Percentiles rank a stretch among this genome's conserved stretches.
phyloP scores from a whole-genome alignment of 1,139 yeast genomes.

The Saccharomyces hybrid region DNA sequence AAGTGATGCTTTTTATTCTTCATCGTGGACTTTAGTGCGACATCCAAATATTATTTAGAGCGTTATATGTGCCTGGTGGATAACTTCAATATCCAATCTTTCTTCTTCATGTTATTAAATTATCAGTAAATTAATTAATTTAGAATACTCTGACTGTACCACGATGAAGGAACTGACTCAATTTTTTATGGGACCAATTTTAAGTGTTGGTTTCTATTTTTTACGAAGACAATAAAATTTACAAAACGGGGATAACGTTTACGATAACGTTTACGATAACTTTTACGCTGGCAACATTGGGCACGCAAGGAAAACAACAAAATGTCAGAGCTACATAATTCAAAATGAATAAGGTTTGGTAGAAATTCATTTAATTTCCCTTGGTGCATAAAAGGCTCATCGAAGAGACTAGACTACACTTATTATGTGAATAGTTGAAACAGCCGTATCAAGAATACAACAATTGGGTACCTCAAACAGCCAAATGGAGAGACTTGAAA shows the following conservation, averaged over 20 bases:
- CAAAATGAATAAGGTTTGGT: background rate
- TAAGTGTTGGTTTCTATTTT: slow-evolving; percentile 1
- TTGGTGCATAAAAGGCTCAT: slow-evolving; percentile 1
- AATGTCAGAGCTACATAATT: background rate
- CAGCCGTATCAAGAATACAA: background rate
- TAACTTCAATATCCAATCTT: background rate
- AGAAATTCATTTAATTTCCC: background rate
- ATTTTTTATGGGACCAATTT: background rate
- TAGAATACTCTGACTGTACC: background rate
- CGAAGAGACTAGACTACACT: background rate
- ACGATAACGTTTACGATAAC: background rate
- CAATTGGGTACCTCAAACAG: slow-evolving; percentile 1
- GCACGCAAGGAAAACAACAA: background rate
- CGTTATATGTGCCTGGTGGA: background rate
- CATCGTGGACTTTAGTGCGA: background rate
- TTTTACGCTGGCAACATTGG: background rate
- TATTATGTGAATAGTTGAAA: background rate
- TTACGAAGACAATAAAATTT: background rate
- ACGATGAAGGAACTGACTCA: background rate
- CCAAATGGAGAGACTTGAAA: background rate
- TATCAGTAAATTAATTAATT: background rate
- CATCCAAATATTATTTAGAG: slow-evolving; percentile 2
- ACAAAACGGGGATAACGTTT: background rate
- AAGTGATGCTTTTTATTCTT: slow-evolving; percentile 3
- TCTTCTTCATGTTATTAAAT: background rate